Evolutionary conservation across 176 grass and related monocot species (phyloP), one percentile per base, ranked within the genome.

Genomic region (Oryza brachyantha): DNA sequence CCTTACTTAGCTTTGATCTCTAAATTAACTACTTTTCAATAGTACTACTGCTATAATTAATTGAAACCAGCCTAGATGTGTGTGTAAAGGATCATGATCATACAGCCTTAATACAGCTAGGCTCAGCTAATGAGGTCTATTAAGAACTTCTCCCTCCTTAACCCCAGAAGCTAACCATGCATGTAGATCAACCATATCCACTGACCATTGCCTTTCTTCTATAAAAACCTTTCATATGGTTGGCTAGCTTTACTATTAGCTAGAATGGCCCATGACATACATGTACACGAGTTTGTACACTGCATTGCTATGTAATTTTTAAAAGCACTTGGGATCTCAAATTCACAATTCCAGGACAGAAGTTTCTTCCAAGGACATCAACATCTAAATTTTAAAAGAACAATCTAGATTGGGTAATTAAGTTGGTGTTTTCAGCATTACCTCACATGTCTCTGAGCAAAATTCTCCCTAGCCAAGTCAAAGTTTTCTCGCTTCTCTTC

Each of bases 1-100:
- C 57, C 60, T 46, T n/a, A 28, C 65, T 77, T 87, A 74, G 75
- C 39, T 64, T 71, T 74, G 77, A 69, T 73, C 68, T 69, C 68
- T 27, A 57, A 57, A 3, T 57, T 57, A 57, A 57, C n/a, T 75
- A 75, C 50, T 55, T 81, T 76, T 4, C 54, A 70, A n/a, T 70
- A 34, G 45, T 36, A 73, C 41, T 16, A 19, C 10, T 60, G 26
- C 64, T 21, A 65, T 84, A 75, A 70, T 80, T 67, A 73, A 70
- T 57, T 84, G 42, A 60, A 74, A 64, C 66, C 81, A 88, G 70
- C 70, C 86, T 84, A 84, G 86, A 70, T 64, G n/a, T 22, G 76
- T 22, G 86, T 84, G 81, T 75, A 80, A 75, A 58, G 86, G 55
- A 88, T 72, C 76, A 64, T 58, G 64, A n/a, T 64, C 70, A 75